Base-by-base conservation (phyloP, 2,329 filamentous ascomycete species). In the Exophiala phaeomuriformis region DNA sequence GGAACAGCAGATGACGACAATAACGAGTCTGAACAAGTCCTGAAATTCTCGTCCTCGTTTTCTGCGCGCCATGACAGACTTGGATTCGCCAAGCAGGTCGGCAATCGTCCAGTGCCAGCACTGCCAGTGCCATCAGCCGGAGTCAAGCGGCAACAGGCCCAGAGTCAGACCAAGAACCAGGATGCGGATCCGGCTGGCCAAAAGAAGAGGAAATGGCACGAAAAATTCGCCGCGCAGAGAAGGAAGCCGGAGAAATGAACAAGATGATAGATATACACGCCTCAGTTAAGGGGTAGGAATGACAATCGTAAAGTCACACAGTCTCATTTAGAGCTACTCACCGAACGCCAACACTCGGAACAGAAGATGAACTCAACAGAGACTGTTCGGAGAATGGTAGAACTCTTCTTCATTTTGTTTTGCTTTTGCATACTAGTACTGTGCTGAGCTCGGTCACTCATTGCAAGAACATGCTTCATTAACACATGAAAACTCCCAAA, bases 171-270 rank as follows among this genome's bases (percentile, higher is more conserved):
- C 36, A 30, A 51, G 43, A 35, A 40, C 19, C 42, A 45, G 5
- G 19, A 19, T 42, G 35, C 29, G n/a, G 48, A 51, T 45, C 33
- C 45, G 9, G 39, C 19, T 30, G 33, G 30, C 8, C 46, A 49
- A 39, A 59, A 58, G 41, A 64, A 63, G 55, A 51, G 62, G 31
- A 64, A 64, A 27, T 64, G 62, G 62, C 62, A 64, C 50, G 62
- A 64, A 49, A 63, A 61, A 44, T 64, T 64, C 47, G 56, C 50
- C 5, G 60, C 55, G n/a, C 58, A 62, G 54, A 58, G 61, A 36
- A 51, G n/a, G 10, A 39, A 39, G 36, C 19, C 19, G 2, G 19
- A 19, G 19, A 19, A 19, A 19, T 19, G 19, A 19, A 19, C 19
- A 19, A 19, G 19, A 19, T 19, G 19, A 19, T 19, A 19, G 2